phyloP scores from a whole-genome alignment of 2,329 filamentous ascomycete genomes.

The Penicillium vulpinum region DNA sequence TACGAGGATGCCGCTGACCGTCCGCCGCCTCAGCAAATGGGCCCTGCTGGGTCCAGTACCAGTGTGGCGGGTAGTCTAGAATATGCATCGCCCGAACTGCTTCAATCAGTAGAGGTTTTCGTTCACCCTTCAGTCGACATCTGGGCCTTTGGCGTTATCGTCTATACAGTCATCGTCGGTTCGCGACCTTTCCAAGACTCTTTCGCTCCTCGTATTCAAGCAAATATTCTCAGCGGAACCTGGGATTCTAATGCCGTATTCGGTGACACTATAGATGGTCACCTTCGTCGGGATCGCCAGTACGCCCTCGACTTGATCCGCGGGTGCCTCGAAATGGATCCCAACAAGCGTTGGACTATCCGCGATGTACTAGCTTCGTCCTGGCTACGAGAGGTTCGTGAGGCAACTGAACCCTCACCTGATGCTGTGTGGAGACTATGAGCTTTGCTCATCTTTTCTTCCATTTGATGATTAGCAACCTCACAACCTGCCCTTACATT shows the following conservation, averaged over 20 bases:
- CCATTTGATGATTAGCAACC: not conserved
- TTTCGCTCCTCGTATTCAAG: slow-evolving; percentile 59
- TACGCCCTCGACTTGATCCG: slow-evolving; percentile 58
- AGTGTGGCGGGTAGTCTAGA: slow-evolving; percentile 62
- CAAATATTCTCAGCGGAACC: slow-evolving; percentile 60
- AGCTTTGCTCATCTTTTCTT: slow-evolving; percentile 9
- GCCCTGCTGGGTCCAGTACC: slow-evolving; percentile 57
- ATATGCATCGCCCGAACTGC: slow-evolving; percentile 52
- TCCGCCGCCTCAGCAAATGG: slow-evolving; percentile 52
- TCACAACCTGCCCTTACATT: not conserved
- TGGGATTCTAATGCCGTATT: slow-evolving; percentile 58
- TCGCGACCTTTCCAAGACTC: slow-evolving; percentile 63
- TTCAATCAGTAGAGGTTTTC: slow-evolving; percentile 41
- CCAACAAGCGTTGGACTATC: slow-evolving; percentile 58
- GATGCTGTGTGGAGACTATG: slow-evolving; percentile 42
- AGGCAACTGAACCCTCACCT: slow-evolving; percentile 30
- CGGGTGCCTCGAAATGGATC: slow-evolving; percentile 61
- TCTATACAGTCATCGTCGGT: slow-evolving; percentile 62
- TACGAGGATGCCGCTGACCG: slow-evolving; percentile 49
- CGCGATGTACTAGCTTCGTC: slow-evolving; percentile 55
- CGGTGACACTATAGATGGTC: slow-evolving; percentile 40
- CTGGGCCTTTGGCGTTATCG: slow-evolving; percentile 66
- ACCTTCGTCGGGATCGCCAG: slow-evolving; percentile 44
- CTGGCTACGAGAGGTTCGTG: slow-evolving; percentile 53
- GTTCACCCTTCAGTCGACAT: slow-evolving; percentile 60